Base-by-base conservation (phyloP, 805 yeast genomes). In the Komagataella ulmi region DNA sequence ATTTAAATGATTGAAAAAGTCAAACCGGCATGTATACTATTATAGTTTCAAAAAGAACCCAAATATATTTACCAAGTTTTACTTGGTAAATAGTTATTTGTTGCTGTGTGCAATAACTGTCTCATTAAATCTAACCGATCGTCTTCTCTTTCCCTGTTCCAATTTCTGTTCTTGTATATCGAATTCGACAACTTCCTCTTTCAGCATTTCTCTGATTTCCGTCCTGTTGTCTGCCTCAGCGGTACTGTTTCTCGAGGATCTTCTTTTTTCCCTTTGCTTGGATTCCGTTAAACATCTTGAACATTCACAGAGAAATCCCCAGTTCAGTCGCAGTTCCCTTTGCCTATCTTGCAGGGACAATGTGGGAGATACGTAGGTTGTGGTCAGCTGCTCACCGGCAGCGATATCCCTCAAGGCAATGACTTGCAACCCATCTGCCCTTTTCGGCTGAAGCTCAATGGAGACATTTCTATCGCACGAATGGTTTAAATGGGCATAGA, bases 221-320 rank as follows among this genome's bases (percentile, higher is more conserved):
- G 69, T 64, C 50, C 68, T 56, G 56, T 56, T 36, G 8, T 54
- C 49, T 10, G 24, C 17, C 10, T 36, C 43, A 4, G 18, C n/a
- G 10, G 17, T 24, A 12, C 47, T 49, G n/a, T 43, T 24, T 30
- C 24, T 17, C 5, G 44, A 23, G 23, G 80, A 75, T 55, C 75
- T 73, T 51, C 80, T 70, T 56, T 76, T 62, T 45, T 75, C 75
- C 49, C 72, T 69, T 1, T 49, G 55, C 50, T 69, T 68, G 43
- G 72, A 61, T 55, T 85, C 90, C 6, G 67, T 68, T 58, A 76
- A 74, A 64, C 96, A 88, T 55, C 83, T 76, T 10, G 65, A 58
- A 62, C 96, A 88, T 23, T 62, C 64, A 64, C 96, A 88, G 17
- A 75, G 60, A 63, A 88, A 88, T 3, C 95, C 95, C 87, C 88